Percentiles rank a stretch among this genome's conserved stretches.
Conservation (phyloP, 768 basidiomycete species). For the Plicaturopsis crispa region DNA sequence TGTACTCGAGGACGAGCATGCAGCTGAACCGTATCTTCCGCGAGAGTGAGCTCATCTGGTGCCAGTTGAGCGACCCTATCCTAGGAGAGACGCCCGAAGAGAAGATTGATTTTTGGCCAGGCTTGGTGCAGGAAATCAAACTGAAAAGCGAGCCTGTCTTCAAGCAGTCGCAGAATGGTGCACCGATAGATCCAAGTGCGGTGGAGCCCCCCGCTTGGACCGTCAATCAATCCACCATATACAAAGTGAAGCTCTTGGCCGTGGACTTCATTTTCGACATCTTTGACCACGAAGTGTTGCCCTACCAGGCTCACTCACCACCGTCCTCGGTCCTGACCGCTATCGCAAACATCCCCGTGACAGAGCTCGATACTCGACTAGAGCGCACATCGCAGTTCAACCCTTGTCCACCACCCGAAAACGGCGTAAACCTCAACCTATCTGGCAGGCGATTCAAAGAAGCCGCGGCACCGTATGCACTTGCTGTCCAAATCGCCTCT, state of each 20-base stretch:
- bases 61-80: conserved; percentile 46
- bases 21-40: conserved; percentile 55
- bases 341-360: conserved; percentile 35
- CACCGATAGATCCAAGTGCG: conserved; percentile 11
- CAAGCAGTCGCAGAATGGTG: conserved; percentile 7
- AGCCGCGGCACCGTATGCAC: conserved; percentile 55
- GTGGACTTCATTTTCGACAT: conserved; percentile 40
- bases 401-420: conserved; percentile 29
- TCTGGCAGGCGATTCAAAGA: conserved; percentile 31
- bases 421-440: conserved; percentile 1
- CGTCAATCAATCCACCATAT: conserved; percentile 51
- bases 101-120: conserved; percentile 69
- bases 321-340: conserved; percentile 41
- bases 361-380: conserved; percentile 33
- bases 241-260: conserved; percentile 64
- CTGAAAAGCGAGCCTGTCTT: conserved; percentile 38
- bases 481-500: conserved; percentile 67
- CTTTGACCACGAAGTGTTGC: conserved; percentile 54
- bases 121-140: conserved; percentile 49
- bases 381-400: conserved; percentile 41
- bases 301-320: conserved; percentile 66
- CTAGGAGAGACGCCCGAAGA: conserved; percentile 28
- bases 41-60: conserved; percentile 68
- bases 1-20: conserved; percentile 35
- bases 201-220: conserved; percentile 34